A percentile compares a stretch with the other conserved stretches of the same genome.
phyloP scores from a whole-genome alignment of 164 flowering plant species.

The Amborella trichopoda region DNA sequence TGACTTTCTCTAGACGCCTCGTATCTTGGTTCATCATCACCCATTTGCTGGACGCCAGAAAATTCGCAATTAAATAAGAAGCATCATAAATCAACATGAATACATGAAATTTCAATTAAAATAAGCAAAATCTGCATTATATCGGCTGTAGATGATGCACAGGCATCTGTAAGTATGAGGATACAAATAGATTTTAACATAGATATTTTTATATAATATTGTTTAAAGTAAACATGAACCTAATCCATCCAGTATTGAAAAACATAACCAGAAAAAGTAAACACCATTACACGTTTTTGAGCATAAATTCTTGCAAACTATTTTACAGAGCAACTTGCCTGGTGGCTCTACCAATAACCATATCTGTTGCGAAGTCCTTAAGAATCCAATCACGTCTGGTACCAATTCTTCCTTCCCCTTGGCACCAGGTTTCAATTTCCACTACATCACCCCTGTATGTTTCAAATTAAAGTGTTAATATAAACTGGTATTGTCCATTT shows the following conservation, averaged over 20 bases:
- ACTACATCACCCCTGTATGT: constrained; percentile 80
- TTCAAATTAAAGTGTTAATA: not conserved
- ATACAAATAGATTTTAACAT: no score
- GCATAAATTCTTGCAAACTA: no score
- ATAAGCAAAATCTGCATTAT: no score
- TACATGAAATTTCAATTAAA: not conserved
- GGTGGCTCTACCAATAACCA: constrained; percentile 94
- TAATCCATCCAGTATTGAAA: no score
- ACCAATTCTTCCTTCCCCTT: constrained; percentile 85
- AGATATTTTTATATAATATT: no score
- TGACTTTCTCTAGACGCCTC: constrained; percentile 80
- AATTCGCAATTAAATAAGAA: not conserved
- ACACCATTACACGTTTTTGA: no score
- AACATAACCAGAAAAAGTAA: no score
- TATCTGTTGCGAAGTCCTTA: constrained; percentile 68
- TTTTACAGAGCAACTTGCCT: constrained; percentile 50
- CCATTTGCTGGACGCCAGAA: constrained; percentile 60
- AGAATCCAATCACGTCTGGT: constrained; percentile 95
- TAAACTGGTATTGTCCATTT: no score
- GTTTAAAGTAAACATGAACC: no score
- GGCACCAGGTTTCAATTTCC: constrained; percentile 98
- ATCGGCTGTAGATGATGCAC: no score
- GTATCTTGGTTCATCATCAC: constrained; percentile 83
- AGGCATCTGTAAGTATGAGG: no score
- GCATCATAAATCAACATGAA: not conserved